Evolutionary conservation across 768 basidiomycete species (phyloP), one percentile per base, ranked within the genome.

Genomic region (Postia placenta): DNA sequence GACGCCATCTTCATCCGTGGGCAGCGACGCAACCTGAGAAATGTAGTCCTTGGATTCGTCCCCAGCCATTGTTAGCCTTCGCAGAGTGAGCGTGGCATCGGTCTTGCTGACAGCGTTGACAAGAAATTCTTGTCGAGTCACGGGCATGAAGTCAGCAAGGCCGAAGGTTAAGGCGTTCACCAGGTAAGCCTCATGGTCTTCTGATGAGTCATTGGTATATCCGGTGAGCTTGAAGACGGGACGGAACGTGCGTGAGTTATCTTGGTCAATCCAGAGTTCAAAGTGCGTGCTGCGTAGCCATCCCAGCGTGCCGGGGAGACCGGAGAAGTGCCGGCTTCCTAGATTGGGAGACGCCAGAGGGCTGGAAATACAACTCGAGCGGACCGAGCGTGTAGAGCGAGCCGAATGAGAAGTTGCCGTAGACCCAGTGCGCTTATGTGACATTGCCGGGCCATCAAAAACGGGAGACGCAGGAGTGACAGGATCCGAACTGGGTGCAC

Each of bases 211-310:
- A 11, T 53, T 49, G 14, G 53, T 35, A 57, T 75, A 76, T 11
- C 80, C 80, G 15, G 72, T 67, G 35, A 82, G 75, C 54, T 69
- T 73, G 67, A 91, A 82, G 3, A 67, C 62, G 17, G 85, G 80
- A 22, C 71, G 70, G 5, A 83, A 71, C 15, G 76, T 72, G 22
- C 88, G 78, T 57, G 88, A 89, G 3, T 87, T 84, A 67, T 92
- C 91, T 62, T 92, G 91, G 60, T 92, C 91, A 22, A 92, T 82
- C 63, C 81, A 75, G 27, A 92, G 67, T 49, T 85, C 79, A 25
- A 91, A 63, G 35, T 65, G 66, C 24, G 72, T 68, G 35, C 71
- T 69, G 53, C 73, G 70, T 11, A 87, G 70, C 81, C 83, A 85
- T 2, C 64, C 58, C 2, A 80, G 62, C 35, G 71, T 63, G 23